A percentile compares a stretch with the other conserved stretches of the same genome.
These are phyloP conservation scores for Hondaea fermentalgiana DNA, from an alignment of 108 stramenopile genomes.

Conservation along the genomic window DNA sequence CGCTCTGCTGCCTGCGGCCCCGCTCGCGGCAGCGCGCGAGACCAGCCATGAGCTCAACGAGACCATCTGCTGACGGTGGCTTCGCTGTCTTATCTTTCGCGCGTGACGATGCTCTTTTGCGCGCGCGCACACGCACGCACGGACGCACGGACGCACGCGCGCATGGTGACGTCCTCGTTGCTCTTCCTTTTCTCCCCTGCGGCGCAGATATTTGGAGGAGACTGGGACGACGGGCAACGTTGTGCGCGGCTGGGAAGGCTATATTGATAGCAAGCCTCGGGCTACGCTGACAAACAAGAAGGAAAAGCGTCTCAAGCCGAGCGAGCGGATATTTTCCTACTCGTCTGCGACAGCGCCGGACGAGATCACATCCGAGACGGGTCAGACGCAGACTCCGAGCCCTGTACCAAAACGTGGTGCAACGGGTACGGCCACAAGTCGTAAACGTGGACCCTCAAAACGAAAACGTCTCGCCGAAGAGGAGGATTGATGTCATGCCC, in stretches of 20 bases:
- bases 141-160: no score
- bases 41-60: no score
- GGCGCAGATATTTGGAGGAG: background rate
- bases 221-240: background rate
- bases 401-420: background rate
- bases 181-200: no score
- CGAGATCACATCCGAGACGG: background rate
- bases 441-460: background rate
- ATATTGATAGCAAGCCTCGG: background rate
- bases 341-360: background rate
- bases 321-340: background rate
- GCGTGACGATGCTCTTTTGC: no score
- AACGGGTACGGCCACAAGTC: background rate
- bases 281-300: background rate
- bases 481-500: background rate
- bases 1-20: background rate
- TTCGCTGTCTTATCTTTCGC: no score
- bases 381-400: background rate
- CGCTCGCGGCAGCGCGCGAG: no score
- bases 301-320: background rate
- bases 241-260: conserved; percentile 18
- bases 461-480: background rate
- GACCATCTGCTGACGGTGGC: no score
- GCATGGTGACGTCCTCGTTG: no score
- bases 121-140: no score